A percentile compares a stretch with the other conserved stretches of the same genome.
These are phyloP conservation scores for Boletus reticulatus DNA, from an alignment of 768 basidiomycete genomes.

Conservation along the genomic window DNA sequence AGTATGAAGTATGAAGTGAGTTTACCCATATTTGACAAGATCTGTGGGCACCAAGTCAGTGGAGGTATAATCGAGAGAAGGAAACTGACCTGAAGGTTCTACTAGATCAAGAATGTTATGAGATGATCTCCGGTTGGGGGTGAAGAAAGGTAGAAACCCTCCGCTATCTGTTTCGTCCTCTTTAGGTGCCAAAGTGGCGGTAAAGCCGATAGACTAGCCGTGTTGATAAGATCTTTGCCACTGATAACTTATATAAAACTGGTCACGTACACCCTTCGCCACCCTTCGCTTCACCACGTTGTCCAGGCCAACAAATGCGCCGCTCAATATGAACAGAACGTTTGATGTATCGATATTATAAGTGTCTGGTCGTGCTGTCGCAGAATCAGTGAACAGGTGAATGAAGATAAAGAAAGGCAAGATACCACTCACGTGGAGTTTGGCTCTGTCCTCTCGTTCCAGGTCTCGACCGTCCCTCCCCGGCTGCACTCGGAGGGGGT, in stretches of 20 bases:
- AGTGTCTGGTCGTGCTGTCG: conserved; percentile 57
- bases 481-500: conserved; percentile 39
- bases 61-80: background rate
- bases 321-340: conserved; percentile 91
- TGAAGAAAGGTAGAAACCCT: conserved; percentile 68
- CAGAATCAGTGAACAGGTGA: background rate
- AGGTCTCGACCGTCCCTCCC: conserved; percentile 46
- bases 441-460: conserved; percentile 49
- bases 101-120: conserved; percentile 62
- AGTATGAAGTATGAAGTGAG: background rate
- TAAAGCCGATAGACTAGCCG: conserved; percentile 87
- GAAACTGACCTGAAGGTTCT: conserved; percentile 59
- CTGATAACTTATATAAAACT: background rate
- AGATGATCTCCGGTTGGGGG: conserved; percentile 60
- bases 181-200: conserved; percentile 46
- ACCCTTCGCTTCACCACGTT: conserved; percentile 74
- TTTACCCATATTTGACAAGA: conserved; percentile 79
- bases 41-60: conserved; percentile 41
- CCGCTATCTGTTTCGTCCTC: conserved; percentile 36
- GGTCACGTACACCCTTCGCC: conserved; percentile 72
- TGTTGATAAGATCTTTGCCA: background rate
- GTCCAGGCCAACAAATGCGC: conserved; percentile 93
- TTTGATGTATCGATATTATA: conserved; percentile 86
- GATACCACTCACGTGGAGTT: conserved; percentile 18
- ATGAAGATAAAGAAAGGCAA: background rate